phyloP scores from a whole-genome alignment of 306 rosid species.

The Vigna trinervia region DNA sequence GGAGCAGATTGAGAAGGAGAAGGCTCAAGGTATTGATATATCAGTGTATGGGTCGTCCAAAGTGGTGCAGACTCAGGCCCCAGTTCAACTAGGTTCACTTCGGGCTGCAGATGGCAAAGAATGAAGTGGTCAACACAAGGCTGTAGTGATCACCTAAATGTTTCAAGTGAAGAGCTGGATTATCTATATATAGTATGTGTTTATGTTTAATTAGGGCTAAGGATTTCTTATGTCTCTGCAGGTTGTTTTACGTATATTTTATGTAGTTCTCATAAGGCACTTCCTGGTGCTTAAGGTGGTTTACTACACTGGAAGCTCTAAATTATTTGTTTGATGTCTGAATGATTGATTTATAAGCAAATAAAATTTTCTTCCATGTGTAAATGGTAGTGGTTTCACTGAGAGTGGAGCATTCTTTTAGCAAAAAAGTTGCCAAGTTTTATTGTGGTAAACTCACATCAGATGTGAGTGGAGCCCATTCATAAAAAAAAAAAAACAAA shows the following conservation, averaged over 20 bases:
- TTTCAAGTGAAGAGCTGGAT: conserved; percentile 32
- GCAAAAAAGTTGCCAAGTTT: no score
- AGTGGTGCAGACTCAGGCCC: conserved; percentile 97
- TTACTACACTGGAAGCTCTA: conserved; percentile 23
- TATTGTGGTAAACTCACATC: no score
- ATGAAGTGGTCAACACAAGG: conserved; percentile 44
- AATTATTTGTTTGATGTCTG: background rate
- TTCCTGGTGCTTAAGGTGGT: conserved; percentile 23
- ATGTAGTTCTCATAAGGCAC: conserved; percentile 15
- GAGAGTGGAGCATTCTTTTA: no score
- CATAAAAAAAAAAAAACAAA: no score
- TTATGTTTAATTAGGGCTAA: conserved; percentile 32
- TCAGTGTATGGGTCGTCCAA: conserved; percentile 84
- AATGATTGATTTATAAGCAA: conserved; percentile 12
- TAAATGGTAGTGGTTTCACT: background rate
- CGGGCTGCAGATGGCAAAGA: conserved; percentile 96
- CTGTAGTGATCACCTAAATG: conserved; percentile 18
- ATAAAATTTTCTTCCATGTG: background rate
- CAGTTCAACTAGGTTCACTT: conserved; percentile 93
- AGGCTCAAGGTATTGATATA: conserved; percentile 68
- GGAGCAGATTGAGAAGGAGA: conserved; percentile 97
- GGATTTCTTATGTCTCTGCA: conserved; percentile 27
- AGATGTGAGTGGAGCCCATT: no score
- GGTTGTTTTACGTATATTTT: conserved; percentile 40
- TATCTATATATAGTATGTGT: background rate